Evolutionary conservation across 2,329 filamentous ascomycete genomes (phyloP).

Genomic region (Diaporthe sp.): DNA sequence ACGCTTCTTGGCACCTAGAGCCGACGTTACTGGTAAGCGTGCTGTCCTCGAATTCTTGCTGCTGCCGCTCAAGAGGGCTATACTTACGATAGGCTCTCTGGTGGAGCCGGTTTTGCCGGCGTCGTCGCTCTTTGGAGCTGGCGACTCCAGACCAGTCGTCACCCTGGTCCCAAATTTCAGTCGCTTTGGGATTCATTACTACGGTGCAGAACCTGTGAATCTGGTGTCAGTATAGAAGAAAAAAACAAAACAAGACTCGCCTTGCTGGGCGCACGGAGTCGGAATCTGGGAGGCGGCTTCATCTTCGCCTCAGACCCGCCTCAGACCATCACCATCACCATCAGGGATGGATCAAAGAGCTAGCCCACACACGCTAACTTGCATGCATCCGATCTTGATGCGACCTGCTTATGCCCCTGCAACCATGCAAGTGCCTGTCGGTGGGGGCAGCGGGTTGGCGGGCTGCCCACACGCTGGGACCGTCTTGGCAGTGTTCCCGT

Average conservation of each 20-base stretch:
- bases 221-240: neutral
- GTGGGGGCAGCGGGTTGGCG: neutral
- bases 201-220: neutral
- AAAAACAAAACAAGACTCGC: neutral
- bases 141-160: neutral
- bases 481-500: neutral
- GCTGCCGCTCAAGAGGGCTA: neutral
- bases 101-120: conserved; percentile 6
- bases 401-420: conserved; percentile 7
- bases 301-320: too few species aligned
- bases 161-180: neutral
- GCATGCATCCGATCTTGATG: neutral
- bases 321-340: neutral
- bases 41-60: too few species aligned
- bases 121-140: neutral
- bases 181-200: neutral
- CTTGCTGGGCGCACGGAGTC: neutral
- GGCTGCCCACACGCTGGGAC: neutral
- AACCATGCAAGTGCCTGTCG: neutral
- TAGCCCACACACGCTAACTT: neutral
- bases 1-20: neutral
- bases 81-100: conserved; percentile 6
- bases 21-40: neutral
- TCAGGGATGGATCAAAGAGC: neutral
- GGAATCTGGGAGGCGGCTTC: neutral